These are phyloP conservation scores for Pythium utonaiense DNA, from an alignment of 352 stramenopile genomes.

Conservation along the genomic window DNA sequence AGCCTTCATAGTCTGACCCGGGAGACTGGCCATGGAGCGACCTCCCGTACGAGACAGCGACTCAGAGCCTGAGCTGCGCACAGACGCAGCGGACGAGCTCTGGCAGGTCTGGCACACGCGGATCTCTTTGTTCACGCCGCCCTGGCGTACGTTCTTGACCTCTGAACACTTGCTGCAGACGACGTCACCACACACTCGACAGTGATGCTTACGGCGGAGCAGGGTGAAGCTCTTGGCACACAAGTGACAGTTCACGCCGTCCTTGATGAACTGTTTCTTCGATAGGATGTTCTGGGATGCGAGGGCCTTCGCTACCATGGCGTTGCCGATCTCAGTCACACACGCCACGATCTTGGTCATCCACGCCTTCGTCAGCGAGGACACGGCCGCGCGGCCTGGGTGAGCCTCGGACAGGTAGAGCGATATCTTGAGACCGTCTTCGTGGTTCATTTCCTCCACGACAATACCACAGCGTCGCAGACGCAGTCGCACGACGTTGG, in stretches of 20 bases:
- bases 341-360: conserved; percentile 84
- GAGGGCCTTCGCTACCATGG: conserved; percentile 62
- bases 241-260: conserved; percentile 67
- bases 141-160: conserved; percentile 68
- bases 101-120: conserved; percentile 72
- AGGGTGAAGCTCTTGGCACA: conserved; percentile 74
- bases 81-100: conserved; percentile 50
- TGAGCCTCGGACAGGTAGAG: conserved; percentile 77
- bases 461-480: conserved; percentile 80
- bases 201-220: conserved; percentile 83
- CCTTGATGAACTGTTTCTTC: conserved; percentile 78
- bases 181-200: conserved; percentile 78
- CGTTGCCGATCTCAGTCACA: conserved; percentile 59
- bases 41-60: conserved; percentile 31
- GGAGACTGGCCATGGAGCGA: conserved; percentile 16
- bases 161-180: conserved; percentile 84
- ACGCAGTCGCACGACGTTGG: conserved; percentile 78
- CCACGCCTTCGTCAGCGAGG: conserved; percentile 68
- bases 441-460: conserved; percentile 64
- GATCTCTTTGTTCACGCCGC: conserved; percentile 63
- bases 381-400: conserved; percentile 60
- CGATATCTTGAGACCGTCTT: conserved; percentile 59
- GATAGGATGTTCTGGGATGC: conserved; percentile 55
- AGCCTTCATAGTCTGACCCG: conserved; percentile 27
- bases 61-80: conserved; percentile 60